A percentile compares a stretch with the other conserved stretches of the same genome.
Evolutionary conservation across 306 rosid species (phyloP).

Genomic region (Cicer pinnatifidum): DNA sequence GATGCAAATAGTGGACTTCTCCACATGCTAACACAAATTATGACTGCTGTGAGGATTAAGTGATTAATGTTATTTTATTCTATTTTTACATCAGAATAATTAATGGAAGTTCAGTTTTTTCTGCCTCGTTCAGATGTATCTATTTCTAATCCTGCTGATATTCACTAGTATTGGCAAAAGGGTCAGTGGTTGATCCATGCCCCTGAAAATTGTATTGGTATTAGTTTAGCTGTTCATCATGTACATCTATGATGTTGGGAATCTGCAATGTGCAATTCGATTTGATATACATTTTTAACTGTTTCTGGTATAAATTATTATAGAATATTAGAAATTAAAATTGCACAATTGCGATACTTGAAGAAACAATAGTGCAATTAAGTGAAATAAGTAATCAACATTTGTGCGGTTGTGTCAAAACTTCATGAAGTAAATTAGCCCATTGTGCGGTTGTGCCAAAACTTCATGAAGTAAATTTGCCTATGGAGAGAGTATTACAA

Average conservation of each 20-base stretch:
- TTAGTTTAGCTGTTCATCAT: conserved; percentile 15
- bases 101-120: conserved; percentile 19
- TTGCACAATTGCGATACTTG: too few relatives aligned
- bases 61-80: conserved; percentile 16
- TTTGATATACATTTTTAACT: conserved; percentile 22
- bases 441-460: too few relatives aligned
- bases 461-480: too few relatives aligned
- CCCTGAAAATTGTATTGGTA: neutral
- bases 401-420: too few relatives aligned
- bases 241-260: conserved; percentile 23
- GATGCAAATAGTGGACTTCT: conserved; percentile 84
- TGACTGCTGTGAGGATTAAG: conserved; percentile 43
- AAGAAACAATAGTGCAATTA: too few relatives aligned
- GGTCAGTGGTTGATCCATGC: conserved; percentile 30
- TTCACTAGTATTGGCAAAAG: neutral
- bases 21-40: conserved; percentile 43
- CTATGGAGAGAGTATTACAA: too few relatives aligned
- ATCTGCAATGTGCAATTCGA: conserved; percentile 3
- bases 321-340: too few relatives aligned
- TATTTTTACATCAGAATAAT: conserved; percentile 19
- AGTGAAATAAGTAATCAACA: too few relatives aligned
- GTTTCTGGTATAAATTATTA: conserved; percentile 2
- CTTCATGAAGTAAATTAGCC: too few relatives aligned
- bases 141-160: neutral
- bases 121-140: conserved; percentile 11